These are phyloP conservation scores for Sugiyamaella chiloensis DNA, from an alignment of 805 yeast genomes.

Conservation along the genomic window DNA sequence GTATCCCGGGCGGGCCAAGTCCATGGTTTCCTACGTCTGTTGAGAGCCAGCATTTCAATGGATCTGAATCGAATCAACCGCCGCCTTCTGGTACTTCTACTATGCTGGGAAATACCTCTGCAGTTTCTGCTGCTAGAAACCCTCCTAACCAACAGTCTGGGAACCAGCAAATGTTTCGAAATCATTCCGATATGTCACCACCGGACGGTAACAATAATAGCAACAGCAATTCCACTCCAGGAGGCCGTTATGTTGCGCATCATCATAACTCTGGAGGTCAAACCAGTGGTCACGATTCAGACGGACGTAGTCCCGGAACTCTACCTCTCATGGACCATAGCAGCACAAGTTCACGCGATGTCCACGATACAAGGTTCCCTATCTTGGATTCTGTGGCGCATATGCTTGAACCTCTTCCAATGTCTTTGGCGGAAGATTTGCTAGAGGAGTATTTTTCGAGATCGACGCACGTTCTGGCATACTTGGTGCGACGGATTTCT, in stretches of 20 bases:
- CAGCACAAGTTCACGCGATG: background rate
- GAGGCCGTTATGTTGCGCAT: conserved; percentile 3
- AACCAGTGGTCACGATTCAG: conserved; percentile 8
- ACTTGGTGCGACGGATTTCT: conserved; percentile 27
- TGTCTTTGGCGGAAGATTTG: conserved; percentile 29
- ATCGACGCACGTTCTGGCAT: conserved; percentile 31
- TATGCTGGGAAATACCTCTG: background rate
- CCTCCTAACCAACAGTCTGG: background rate
- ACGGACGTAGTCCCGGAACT: conserved; percentile 3
- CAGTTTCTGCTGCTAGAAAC: conserved; percentile 1
- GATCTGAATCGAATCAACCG: no score
- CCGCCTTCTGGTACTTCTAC: background rate
- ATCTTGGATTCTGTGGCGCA: conserved; percentile 20
- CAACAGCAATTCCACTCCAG: background rate
- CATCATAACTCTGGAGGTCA: conserved; percentile 1
- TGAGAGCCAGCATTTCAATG: conserved; percentile 5
- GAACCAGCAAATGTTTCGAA: background rate
- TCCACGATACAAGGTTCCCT: conserved; percentile 20
- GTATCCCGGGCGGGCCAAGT: conserved; percentile 7
- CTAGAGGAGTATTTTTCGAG: conserved; percentile 30
- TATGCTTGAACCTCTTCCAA: conserved; percentile 19
- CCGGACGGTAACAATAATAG: background rate
- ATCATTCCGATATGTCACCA: conserved; percentile 1
- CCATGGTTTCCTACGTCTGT: conserved; percentile 12
- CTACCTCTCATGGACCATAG: conserved; percentile 3